Evolutionary conservation across 2,329 filamentous ascomycete genomes (phyloP), one percentile per base, ranked within the genome.

Genomic region (Juglanconis oblonga): DNA sequence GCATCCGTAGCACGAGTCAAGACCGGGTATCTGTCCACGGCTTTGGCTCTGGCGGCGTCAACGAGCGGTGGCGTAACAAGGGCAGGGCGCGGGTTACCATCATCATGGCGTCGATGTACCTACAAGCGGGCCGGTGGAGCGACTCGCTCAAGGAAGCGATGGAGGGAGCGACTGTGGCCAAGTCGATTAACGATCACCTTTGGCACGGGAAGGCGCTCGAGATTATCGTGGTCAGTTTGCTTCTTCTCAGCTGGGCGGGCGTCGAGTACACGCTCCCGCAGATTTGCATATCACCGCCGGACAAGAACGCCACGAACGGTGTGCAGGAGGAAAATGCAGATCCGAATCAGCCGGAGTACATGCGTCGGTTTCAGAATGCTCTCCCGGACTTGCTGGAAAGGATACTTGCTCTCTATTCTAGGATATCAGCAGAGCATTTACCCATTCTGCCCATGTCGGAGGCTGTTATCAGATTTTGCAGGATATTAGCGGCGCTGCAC

Each of bases 161-260:
- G 9, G 94, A 97, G 62, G 91, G 89, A 57, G 92, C 90, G 2
- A 84, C 84, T 9, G 86, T 88, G 66, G 89, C 92, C 14, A 89
- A 91, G 67, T 87, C 86, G 42, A 84, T 90, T 61, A 93, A 92
- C 67, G 95, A 99, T 74, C 91, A 97, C 73, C 73, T 98, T n/a
- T 99, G 95, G 94, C 92, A 97, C 75, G 95, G 91, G 17, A 98
- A 98, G 74, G 93, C 92, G 1, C 80, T 99, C 24, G 96, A 99
- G 71, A 87, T 93, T 33, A 91, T 96, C 62, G 78, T 95, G 51
- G 81, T 96, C 32, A 92, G 89, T 69, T 81, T 98, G 66, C 71
- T 98, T 45, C 84, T 98, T 67, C 86, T 96, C 63, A 90, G 87
- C 35, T 97, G 92, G 90, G 85, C 88, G 40, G 89, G 88, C 4